Conservation (phyloP, 768 basidiomycete species). For the Tylopilus balloui region DNA sequence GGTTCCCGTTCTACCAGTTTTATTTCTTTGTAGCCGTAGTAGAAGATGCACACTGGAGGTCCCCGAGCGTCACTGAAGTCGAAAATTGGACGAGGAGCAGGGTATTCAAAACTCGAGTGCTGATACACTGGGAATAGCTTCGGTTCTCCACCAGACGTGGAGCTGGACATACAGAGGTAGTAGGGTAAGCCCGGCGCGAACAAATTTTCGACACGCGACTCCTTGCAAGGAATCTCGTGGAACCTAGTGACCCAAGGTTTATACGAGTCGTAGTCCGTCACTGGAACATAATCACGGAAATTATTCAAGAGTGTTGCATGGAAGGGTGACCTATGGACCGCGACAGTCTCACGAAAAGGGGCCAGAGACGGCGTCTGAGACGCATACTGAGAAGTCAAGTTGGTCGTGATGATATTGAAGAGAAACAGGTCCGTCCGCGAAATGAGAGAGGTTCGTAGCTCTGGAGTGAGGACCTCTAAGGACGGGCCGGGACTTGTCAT, state of each 20-base stretch:
- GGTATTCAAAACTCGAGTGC: not conserved
- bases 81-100: not conserved
- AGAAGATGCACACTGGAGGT: slow-evolving; percentile 1
- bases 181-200: slow-evolving; percentile 15
- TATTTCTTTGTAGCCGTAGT: slow-evolving; percentile 1
- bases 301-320: not conserved
- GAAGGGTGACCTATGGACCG: not conserved
- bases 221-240: slow-evolving; percentile 5
- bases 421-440: slow-evolving; percentile 4
- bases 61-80: not conserved
- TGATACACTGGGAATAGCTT: slow-evolving; percentile 10
- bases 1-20: slow-evolving; percentile 1
- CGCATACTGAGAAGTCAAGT: slow-evolving; percentile 2
- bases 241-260: slow-evolving; percentile 11
- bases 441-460: not conserved
- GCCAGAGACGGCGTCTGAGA: slow-evolving; percentile 2
- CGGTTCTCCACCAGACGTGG: slow-evolving; percentile 10
- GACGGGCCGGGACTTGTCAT: not conserved
- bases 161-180: slow-evolving; percentile 11
- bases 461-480: slow-evolving; percentile 1
- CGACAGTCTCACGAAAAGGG: slow-evolving; percentile 2
- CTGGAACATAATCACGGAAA: slow-evolving; percentile 12
- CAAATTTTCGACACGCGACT: slow-evolving; percentile 9
- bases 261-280: slow-evolving; percentile 10
- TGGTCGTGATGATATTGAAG: slow-evolving; percentile 1